Base-by-base conservation (phyloP, 495 filamentous ascomycete genomes). In the Geopyxis carbonaria region DNA sequence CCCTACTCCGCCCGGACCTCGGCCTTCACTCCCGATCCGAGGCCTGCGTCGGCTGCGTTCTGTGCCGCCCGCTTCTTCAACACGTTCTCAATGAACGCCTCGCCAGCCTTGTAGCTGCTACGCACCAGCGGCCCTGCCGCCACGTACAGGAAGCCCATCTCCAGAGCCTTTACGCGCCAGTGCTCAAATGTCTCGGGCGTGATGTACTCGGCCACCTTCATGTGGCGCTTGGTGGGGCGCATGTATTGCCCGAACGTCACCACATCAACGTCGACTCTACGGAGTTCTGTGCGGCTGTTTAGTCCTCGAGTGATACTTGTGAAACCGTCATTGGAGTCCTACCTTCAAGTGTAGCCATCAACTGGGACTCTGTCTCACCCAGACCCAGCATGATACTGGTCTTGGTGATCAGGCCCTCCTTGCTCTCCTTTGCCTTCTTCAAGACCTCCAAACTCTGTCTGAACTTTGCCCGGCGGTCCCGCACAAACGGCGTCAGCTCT, bases 231-330 rank as follows among this genome's bases (percentile, higher is more conserved):
- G 7, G 89, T 97, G 8, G 89, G 89, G 3, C 85, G 79, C 89
- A 97, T 97, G 65, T 97, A 97, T 66, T 97, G 89, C 2, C 91
- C 89, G 43, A 97, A 95, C 0, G 89, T 97, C 25, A 97, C 83
- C 9, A 97, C 82, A 44, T 97, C 89, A 18, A 93, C 85, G 44
- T 80, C 65, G 25, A 73, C 63, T 39, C 72, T 73, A 16, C 89
- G 72, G 20, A 94, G 66, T 53, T 92, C 79, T 68, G 31, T 2
- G 3, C 5, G 5, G 28, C 35, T 46, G 43, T 57, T 54, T 36
- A 47, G 22, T 22, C 36, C 15, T 10, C 25, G 5, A 15, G 28
- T 18, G 27, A 14, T 13, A 28, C 25, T 28, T 13, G 13, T 28
- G 11, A 7, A 30, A 27, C 16, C 1, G 11, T 6, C n/a, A 13